These are phyloP conservation scores for Insectozyma bohioensis DNA, from an alignment of 1,139 yeast species.

Conservation along the genomic window DNA sequence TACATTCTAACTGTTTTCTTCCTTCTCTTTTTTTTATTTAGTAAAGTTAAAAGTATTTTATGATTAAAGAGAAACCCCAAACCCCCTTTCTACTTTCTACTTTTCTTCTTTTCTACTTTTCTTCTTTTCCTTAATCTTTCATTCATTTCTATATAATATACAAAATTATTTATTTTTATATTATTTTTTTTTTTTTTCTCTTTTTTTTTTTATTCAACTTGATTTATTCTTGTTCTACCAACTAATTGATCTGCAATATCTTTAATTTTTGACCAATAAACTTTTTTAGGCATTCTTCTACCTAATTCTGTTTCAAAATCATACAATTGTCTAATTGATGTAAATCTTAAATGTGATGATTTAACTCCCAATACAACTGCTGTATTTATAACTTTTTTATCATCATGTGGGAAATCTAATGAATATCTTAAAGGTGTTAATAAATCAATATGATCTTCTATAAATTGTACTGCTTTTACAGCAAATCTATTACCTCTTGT, in stretches of 20 bases:
- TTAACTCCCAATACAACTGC: constrained; percentile 88
- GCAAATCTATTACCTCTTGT: constrained; percentile 90
- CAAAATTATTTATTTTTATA: no score
- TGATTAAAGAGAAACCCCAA: no score
- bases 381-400: constrained; percentile 45
- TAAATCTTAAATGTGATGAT: constrained; percentile 73
- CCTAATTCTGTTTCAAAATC: constrained; percentile 81
- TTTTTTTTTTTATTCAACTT: constrained; percentile 2
- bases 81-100: no score
- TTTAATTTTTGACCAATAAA: constrained; percentile 78
- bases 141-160: no score
- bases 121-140: no score
- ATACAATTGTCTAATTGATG: constrained; percentile 72
- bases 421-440: constrained; percentile 26
- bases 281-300: constrained; percentile 83
- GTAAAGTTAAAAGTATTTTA: no score
- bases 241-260: constrained; percentile 83
- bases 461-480: constrained; percentile 80
- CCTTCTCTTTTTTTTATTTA: no score
- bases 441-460: constrained; percentile 50
- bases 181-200: no score
- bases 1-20: no score
- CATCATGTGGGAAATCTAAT: constrained; percentile 35
- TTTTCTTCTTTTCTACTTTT: no score
- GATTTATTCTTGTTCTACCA: constrained; percentile 53